Conservation (phyloP, 768 basidiomycete species). For the Agaricus bisporus region DNA sequence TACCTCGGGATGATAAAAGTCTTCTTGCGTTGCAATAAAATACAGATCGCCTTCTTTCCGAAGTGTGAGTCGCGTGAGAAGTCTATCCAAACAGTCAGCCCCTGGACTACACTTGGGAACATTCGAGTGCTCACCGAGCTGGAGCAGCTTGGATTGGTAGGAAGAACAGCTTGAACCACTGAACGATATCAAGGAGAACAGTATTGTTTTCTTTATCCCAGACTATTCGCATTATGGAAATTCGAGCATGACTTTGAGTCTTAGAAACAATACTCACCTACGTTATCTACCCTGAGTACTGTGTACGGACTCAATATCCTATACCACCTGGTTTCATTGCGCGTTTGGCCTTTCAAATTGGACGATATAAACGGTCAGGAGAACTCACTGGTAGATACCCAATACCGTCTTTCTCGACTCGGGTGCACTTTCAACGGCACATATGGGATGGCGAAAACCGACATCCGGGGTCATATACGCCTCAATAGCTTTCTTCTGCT, state of each 20-base stretch:
- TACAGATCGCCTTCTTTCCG: conserved; percentile 30
- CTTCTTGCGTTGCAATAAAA: conserved; percentile 51
- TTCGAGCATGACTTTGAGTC: background rate
- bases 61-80: conserved; percentile 47
- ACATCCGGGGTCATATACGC: conserved; percentile 52
- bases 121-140: conserved; percentile 32
- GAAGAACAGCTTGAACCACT: conserved; percentile 48
- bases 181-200: conserved; percentile 46
- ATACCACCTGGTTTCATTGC: conserved; percentile 42
- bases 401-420: conserved; percentile 50
- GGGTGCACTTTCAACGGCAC: conserved; percentile 37
- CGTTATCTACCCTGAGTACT: conserved; percentile 31
- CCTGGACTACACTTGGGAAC: background rate
- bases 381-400: conserved; percentile 50
- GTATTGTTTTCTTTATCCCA: conserved; percentile 37
- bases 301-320: conserved; percentile 53
- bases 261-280: conserved; percentile 26
- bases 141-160: conserved; percentile 37
- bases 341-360: background rate
- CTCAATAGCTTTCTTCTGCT: conserved; percentile 39
- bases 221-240: conserved; percentile 25
- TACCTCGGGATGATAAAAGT: conserved; percentile 53
- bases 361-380: too few relatives aligned
- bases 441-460: conserved; percentile 54
- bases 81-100: conserved; percentile 21